Evolutionary conservation across 129 eudicot species (phyloP).

Genomic region (Flaveria bidentis): DNA sequence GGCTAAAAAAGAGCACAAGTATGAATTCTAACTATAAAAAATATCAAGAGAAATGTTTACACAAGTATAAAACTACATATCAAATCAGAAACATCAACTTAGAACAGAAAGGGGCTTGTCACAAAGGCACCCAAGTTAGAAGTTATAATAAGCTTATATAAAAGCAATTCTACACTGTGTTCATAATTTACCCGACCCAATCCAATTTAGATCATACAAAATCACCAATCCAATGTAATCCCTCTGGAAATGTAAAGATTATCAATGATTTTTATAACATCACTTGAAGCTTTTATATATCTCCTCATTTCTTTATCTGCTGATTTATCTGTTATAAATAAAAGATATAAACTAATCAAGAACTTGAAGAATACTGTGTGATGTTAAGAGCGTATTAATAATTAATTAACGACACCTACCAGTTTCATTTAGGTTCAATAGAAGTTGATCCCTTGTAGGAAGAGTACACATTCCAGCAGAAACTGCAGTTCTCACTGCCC

Average conservation of each 20-base stretch:
- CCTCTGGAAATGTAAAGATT: constrained; percentile 59
- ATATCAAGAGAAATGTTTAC: neutral
- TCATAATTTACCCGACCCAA: constrained; percentile 10
- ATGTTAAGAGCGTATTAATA: neutral
- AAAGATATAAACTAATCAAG: neutral
- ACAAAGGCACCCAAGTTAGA: constrained; percentile 11
- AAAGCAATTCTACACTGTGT: constrained; percentile 7
- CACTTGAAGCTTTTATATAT: constrained; percentile 68
- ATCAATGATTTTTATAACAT: constrained; percentile 75
- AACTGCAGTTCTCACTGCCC: constrained; percentile 97
- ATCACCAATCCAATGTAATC: constrained; percentile 85
- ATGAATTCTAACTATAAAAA: constrained; percentile 14
- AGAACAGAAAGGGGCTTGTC: constrained; percentile 19
- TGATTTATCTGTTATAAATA: constrained; percentile 55
- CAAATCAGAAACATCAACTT: neutral
- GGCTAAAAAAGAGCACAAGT: neutral
- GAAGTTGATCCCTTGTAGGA: constrained; percentile 91
- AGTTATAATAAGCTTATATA: constrained; percentile 25
- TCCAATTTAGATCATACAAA: constrained; percentile 17
- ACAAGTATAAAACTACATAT: neutral
- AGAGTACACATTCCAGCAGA: constrained; percentile 97
- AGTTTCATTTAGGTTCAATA: constrained; percentile 74
- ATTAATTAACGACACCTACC: constrained; percentile 35
- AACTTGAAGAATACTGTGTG: neutral
- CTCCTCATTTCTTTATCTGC: constrained; percentile 83